A percentile compares a stretch with the other conserved stretches of the same genome.
Evolutionary conservation across 352 stramenopile species (phyloP).

Genomic region (Pythium myriotylum): DNA sequence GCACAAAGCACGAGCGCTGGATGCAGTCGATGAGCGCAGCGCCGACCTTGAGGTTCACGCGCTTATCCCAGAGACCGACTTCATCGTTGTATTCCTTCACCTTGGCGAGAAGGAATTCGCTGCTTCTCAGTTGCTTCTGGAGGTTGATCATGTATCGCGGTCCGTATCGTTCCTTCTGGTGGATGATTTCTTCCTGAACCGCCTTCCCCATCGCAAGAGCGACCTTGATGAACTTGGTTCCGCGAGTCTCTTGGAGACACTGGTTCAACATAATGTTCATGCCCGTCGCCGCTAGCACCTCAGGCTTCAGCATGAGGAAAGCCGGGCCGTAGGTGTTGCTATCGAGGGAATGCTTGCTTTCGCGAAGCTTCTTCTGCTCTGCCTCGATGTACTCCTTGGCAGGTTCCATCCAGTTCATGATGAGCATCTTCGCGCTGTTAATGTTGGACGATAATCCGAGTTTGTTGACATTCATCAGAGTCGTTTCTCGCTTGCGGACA

Average conservation of each 20-base stretch:
- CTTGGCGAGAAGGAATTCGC: slow-evolving; percentile 38
- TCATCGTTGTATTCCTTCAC: slow-evolving; percentile 72
- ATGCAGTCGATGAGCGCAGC: slow-evolving; percentile 78
- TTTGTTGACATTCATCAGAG: slow-evolving; percentile 49
- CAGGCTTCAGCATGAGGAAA: slow-evolving; percentile 56
- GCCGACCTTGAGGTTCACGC: slow-evolving; percentile 90
- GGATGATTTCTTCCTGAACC: slow-evolving; percentile 77
- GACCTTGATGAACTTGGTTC: slow-evolving; percentile 83
- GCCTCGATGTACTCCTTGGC: slow-evolving; percentile 43
- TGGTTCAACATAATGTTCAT: slow-evolving; percentile 79
- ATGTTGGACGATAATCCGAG: slow-evolving; percentile 52
- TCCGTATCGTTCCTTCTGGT: slow-evolving; percentile 45
- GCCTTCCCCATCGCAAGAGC: slow-evolving; percentile 75
- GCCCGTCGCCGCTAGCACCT: slow-evolving; percentile 58
- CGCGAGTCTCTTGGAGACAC: slow-evolving; percentile 63
- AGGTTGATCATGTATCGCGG: slow-evolving; percentile 32
- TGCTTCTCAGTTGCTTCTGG: slow-evolving; percentile 34
- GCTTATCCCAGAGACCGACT: slow-evolving; percentile 85
- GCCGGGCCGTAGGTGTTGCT: slow-evolving; percentile 74
- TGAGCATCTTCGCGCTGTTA: slow-evolving; percentile 63
- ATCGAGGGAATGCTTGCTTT: slow-evolving; percentile 62
- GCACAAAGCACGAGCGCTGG: slow-evolving; percentile 79
- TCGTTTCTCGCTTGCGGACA: slow-evolving; percentile 60
- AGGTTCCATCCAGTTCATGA: slow-evolving; percentile 60
- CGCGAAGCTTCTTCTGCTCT: slow-evolving; percentile 56